Percentiles rank a stretch among this genome's conserved stretches.
These are phyloP conservation scores for Mortierella sp. DNA, from an alignment of 371 early-diverging fungal species.

Conservation along the genomic window DNA sequence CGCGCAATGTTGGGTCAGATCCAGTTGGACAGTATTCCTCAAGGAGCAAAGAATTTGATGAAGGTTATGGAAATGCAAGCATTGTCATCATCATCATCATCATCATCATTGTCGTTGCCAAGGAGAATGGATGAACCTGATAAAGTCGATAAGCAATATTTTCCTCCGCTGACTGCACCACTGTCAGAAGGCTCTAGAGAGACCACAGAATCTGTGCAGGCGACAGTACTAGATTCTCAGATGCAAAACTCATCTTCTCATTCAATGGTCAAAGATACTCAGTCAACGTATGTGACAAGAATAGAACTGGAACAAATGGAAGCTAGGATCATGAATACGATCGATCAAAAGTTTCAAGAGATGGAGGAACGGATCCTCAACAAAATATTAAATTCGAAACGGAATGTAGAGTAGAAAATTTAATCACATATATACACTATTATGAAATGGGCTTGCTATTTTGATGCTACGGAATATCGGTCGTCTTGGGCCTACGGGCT, in stretches of 20 bases:
- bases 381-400: slow-evolving; percentile 14
- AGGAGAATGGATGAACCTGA: background rate
- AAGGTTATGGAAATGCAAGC: slow-evolving; percentile 38
- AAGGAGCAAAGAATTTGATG: slow-evolving; percentile 41
- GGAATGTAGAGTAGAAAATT: background rate
- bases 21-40: slow-evolving; percentile 31
- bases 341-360: slow-evolving; percentile 29
- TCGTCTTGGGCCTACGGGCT: background rate
- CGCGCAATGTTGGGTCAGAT: slow-evolving; percentile 33
- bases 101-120: no score
- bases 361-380: slow-evolving; percentile 39
- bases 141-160: background rate
- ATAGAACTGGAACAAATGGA: slow-evolving; percentile 35
- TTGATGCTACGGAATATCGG: background rate
- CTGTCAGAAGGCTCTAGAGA: background rate
- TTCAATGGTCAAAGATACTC: background rate
- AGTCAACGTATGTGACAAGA: slow-evolving; percentile 24
- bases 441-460: background rate
- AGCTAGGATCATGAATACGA: slow-evolving; percentile 29
- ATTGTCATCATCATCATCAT: background rate
- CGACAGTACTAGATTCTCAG: background rate
- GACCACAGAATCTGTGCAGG: background rate
- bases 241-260: background rate
- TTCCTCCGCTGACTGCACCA: background rate
- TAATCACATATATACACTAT: background rate